Evolutionary conservation across 441 rosid genomes (phyloP).

Genomic region (Arabidopsis lyrata): DNA sequence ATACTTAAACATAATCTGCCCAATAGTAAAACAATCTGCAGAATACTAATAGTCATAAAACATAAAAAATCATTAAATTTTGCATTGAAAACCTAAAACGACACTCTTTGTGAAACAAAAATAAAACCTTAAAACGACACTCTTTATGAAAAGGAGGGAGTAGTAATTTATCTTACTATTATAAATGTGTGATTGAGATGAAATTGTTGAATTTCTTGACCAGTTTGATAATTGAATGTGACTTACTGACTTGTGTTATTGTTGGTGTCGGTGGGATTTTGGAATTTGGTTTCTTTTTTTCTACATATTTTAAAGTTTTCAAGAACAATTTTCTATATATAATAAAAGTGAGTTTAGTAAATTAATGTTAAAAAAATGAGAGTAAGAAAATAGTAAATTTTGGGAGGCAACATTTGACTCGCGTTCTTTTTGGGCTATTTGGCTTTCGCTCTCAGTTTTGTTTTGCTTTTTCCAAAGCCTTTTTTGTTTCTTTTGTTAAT

Average conservation of each 20-base stretch:
- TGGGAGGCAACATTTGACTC: conserved; percentile 41
- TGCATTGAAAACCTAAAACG: no score
- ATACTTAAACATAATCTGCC: no score
- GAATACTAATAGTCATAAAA: no score
- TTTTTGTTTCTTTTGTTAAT: neutral
- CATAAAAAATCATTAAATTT: no score
- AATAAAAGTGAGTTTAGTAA: neutral
- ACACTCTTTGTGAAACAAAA: no score
- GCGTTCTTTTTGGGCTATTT: conserved; percentile 38
- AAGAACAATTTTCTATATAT: neutral
- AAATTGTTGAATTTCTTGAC: conserved; percentile 35
- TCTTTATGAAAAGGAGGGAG: no score
- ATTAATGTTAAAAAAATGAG: neutral
- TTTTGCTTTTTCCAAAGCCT: conserved; percentile 22
- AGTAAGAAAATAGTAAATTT: neutral
- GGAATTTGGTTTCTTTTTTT: conserved; percentile 24
- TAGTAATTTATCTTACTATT: neutral
- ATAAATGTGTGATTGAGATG: conserved; percentile 38
- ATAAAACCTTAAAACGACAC: no score
- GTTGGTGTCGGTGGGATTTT: conserved; percentile 42
- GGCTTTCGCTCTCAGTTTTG: conserved; percentile 29
- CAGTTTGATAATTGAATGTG: conserved; percentile 31
- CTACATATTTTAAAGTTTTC: neutral
- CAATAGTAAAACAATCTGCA: no score
- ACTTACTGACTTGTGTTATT: conserved; percentile 29